phyloP scores from a whole-genome alignment of 495 filamentous ascomycete genomes.

The Pseudoneurospora amorphoporcata region DNA sequence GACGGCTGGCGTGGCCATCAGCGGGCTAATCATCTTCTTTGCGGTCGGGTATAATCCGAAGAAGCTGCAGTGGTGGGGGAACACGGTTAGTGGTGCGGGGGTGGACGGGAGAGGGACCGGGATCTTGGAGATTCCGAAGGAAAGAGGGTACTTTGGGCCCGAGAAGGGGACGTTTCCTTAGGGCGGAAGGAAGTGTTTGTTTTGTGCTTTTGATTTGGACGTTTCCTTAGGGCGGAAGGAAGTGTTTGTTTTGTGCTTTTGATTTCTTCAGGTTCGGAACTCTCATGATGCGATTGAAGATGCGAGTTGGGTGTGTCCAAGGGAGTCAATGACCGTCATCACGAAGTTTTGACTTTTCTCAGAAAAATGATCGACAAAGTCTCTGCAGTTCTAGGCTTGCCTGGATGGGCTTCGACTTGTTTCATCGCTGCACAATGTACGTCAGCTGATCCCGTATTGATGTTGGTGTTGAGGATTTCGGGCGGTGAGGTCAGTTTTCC shows the following conservation, averaged over 20 bases:
- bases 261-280: not conserved
- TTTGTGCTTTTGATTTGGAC: not conserved
- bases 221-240: constrained; percentile 8
- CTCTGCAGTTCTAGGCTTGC: not conserved
- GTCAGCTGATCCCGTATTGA: not conserved
- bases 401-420: not conserved
- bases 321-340: not conserved
- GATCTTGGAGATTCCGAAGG: constrained; percentile 18
- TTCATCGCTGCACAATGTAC: not conserved
- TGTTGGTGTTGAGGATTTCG: not conserved
- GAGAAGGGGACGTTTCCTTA: constrained; percentile 27
- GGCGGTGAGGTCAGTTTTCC: not conserved
- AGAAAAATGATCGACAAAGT: not conserved
- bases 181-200: not conserved
- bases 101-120: constrained; percentile 19
- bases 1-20: constrained; percentile 23
- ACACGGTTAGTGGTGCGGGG: constrained; percentile 27
- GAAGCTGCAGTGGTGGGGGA: constrained; percentile 56
- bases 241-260: not conserved
- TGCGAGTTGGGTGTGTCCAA: not conserved
- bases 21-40: constrained; percentile 46
- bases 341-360: not conserved
- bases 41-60: constrained; percentile 40
- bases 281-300: not conserved
- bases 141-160: constrained; percentile 27